Base-by-base conservation (phyloP, 176 grass and related monocot species). In the Zoysia japonica region DNA sequence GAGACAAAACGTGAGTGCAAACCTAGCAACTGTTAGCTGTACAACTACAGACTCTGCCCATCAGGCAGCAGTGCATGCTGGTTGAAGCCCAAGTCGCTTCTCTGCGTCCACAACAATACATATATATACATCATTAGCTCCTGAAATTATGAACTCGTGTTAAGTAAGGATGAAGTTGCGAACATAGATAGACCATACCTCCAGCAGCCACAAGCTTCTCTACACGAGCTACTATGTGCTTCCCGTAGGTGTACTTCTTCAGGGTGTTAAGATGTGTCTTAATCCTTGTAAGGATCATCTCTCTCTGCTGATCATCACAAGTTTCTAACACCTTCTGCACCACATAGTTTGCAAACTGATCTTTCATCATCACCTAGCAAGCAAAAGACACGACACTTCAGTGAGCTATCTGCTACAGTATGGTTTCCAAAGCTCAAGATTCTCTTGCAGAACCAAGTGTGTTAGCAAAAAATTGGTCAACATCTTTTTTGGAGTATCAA, bases 241-340 rank as follows among this genome's bases (percentile, higher is more conserved):
- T 97, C 40, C 93, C 93, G 4, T 93, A 97, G 38, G 93, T 97
- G 67, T 93, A 97, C 72, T 97, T 97, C 85, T 97, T 97, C 1
- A 97, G 88, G 44, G 93, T 92, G 67, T 85, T 97, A 74, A 97
- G 87, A 75, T 97, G 93, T 9, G 89, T 89, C 67, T 93, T 97
- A 49, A 97, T 90, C 70, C 88, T 87, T 5, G 90, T 86, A 59
- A 97, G 80, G 82, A 97, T 97, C 83, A 93, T 80, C 85, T 97
- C 90, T 49, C 90, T 85, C 84, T 97, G 93, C 80, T 90, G 85
- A 80, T 92, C 93, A 79, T 92, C 90, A 76, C 93, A 92, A 14
- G 93, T 96, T 83, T 96, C 93, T 65, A 96, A 62, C 84, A 92
- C 93, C 77, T 96, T 96, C 85, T 96, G 93, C 37, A 96, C 93